These are phyloP conservation scores for Aspergillus nanangensis DNA, from an alignment of 495 filamentous ascomycete species.

Conservation along the genomic window DNA sequence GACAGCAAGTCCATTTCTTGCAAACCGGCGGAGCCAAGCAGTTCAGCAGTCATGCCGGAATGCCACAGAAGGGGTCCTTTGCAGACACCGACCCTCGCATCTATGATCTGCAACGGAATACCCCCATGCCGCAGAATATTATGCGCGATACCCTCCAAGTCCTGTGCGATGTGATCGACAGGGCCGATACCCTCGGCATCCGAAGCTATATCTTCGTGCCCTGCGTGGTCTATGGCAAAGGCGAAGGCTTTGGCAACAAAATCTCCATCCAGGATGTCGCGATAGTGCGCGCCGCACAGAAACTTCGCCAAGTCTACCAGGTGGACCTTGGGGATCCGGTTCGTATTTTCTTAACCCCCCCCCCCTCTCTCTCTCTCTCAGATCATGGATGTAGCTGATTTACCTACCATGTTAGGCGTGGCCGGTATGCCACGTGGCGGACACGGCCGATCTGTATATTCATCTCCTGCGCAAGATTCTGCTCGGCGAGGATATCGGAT, in stretches of 20 bases:
- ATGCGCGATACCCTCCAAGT: constrained; percentile 20
- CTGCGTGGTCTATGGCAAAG: constrained; percentile 43
- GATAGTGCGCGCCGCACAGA: too few relatives aligned
- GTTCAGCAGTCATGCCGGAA: constrained; percentile 28
- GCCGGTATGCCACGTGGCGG: constrained; percentile 44
- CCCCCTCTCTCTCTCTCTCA: too few relatives aligned
- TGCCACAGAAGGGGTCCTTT: constrained; percentile 25
- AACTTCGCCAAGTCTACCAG: constrained; percentile 31
- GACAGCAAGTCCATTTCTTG: constrained; percentile 37
- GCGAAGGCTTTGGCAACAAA: constrained; percentile 43
- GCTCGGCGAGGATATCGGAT: constrained; percentile 21
- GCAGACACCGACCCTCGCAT: constrained; percentile 37
- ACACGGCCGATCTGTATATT: constrained; percentile 40
- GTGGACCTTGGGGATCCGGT: constrained; percentile 31
- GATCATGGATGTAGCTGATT: background rate
- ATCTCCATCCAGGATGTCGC: constrained; percentile 47
- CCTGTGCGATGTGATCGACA: constrained; percentile 35
- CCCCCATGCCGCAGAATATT: constrained; percentile 4
- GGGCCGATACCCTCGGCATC: constrained; percentile 30
- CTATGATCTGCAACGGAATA: constrained; percentile 34
- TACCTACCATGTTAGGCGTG: constrained; percentile 29
- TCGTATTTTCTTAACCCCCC: constrained; percentile 1
- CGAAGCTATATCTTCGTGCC: constrained; percentile 43
- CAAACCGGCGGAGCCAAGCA: constrained; percentile 36
- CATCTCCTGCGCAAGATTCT: constrained; percentile 40